Base-by-base conservation (phyloP, 2,329 filamentous ascomycete genomes). In the Alternaria tenuissima region DNA sequence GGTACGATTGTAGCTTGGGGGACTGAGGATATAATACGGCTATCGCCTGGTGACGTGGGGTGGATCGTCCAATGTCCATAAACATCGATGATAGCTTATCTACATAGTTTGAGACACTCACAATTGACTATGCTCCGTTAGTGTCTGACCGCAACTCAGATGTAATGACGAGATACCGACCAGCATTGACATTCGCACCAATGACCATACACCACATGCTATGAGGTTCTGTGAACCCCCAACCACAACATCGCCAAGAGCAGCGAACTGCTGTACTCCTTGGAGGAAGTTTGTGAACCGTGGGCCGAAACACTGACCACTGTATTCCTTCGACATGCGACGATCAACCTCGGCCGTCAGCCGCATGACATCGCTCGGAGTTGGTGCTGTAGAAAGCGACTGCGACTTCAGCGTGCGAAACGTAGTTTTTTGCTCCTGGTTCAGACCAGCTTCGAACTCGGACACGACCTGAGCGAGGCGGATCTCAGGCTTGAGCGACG, bases 191-290 rank as follows among this genome's bases (percentile, higher is more conserved):
- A 80, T 76, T 43, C 81, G 76, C 8, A 83, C 79, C 2, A 81
- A 55, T 0, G 79, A 75, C 82, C 81, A 84, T 0, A 84, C 79
- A 12, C 81, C 75, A 56, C 79, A 81, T 0, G 81, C 81, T 7
- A 83, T 69, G 0, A 83, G 43, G 41, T 83, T 83, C 63, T 84
- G 81, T 0, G 78, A 79, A 1, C 79, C 80, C 0, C 81, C 81
- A 16, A 83, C 34, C 0, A 81, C 43, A 7, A 79, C 67, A 66
- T 80, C 79, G 5, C 81, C 81, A n/a, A 83, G 61, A 0, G 77
- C 75, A 18, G 78, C 80, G 51, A 80, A 84, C 56, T 81, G 78
- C 57, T 84, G 81, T 0, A 81, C 74, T 0, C 76, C 69, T 9
- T 81, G 62, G 0, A 84, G 65, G 5, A 82, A 68, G 43, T 79